Base-by-base conservation (phyloP, 176 grass and related monocot species). In the Bolboschoenus planiculmis region DNA sequence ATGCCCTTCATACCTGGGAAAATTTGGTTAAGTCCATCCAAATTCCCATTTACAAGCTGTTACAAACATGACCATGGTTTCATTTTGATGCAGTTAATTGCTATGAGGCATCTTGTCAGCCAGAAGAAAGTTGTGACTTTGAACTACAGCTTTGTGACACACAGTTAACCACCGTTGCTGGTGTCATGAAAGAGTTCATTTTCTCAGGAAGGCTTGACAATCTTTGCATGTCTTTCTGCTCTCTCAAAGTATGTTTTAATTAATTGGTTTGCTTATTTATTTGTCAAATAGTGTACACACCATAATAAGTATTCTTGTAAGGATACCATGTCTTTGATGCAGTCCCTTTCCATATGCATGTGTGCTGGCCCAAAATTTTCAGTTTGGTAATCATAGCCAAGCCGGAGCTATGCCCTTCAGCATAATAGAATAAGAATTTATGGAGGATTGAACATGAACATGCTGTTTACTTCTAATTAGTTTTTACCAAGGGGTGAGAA, bases 201-300 rank as follows among this genome's bases (percentile, higher is more conserved):
- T 98, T 95, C 88, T 98, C 96, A 20, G 92, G 96, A 89, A 91
- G 96, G 87, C 87, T 98, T 78, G 96, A 98, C 79, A 98, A 98
- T 85, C 96, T 98, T 80, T 93, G 96, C 90, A 98, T 98, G 96
- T 95, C 96, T 55, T 98, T 95, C 86, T 98, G 95, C 81, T 91
- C 92, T 73, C 83, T 98, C 70, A 90, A 93, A 89, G 94, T 97
- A 85, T 83, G 66, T 42, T 26, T 81, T 20, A 10, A 42, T 76
- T 79, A 35, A 27, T 55, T 55, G 7, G 0, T 56, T 74, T 61
- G 30, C 5, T 27, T 85, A 43, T 43, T 35, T 70, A 24, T 74
- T 73, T 46, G 39, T 47, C 47, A n/a, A 10, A 23, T 72, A 42
- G 37, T 70, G 35, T 70, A n/a, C 36, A 37, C 40, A 71, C 20